Evolutionary conservation across 2,329 filamentous ascomycete genomes (phyloP), one percentile per base, ranked within the genome.

Genomic region (Calonectria pteridis): DNA sequence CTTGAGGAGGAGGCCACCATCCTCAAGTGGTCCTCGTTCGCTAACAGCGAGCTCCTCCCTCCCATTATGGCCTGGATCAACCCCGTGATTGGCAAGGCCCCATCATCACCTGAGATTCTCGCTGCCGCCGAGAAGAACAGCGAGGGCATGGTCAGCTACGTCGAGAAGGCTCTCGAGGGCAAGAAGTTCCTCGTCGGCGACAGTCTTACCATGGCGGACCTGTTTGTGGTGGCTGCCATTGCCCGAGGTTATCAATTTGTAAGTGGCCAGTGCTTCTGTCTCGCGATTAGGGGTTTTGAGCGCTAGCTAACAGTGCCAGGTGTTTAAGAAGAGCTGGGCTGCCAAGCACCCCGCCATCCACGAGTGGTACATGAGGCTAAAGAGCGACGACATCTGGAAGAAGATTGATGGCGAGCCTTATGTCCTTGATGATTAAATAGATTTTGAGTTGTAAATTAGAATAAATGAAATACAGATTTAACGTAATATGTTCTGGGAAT

Each of bases 41-140:
- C 67, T 31, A 71, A 73, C 43, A 71, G 67, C 35, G 67, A 73
- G 37, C 62, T 71, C 5, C 62, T 73, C 10, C 71, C 71, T 33
- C 71, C 71, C 6, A 73, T 73, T 35, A 73, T 73, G 71, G 67
- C 67, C 10, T 73, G 72, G 72, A 73, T 73, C 33, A 73, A 73
- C 53, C 72, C 72, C 6, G 72, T 73, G 16, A 71, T 63, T 23
- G 71, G 71, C 20, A 70, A 73, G 14, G 40, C 62, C 29, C 62
- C 71, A 29, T 70, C 71, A 49, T 63, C 67, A 5, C 59, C 71
- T 4, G 58, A 73, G 28, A 73, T 73, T 20, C 71, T 71, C 14
- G 71, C 71, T 16, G 37, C 51, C 3, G 67, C 46, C 3, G 71
- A 73, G 53, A 70, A 71, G 55, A 71, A 71, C 37, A 70, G 67